Evolutionary conservation across 2,329 filamentous ascomycete species (phyloP), one percentile per base, ranked within the genome.

Genomic region (Capronia americana): DNA sequence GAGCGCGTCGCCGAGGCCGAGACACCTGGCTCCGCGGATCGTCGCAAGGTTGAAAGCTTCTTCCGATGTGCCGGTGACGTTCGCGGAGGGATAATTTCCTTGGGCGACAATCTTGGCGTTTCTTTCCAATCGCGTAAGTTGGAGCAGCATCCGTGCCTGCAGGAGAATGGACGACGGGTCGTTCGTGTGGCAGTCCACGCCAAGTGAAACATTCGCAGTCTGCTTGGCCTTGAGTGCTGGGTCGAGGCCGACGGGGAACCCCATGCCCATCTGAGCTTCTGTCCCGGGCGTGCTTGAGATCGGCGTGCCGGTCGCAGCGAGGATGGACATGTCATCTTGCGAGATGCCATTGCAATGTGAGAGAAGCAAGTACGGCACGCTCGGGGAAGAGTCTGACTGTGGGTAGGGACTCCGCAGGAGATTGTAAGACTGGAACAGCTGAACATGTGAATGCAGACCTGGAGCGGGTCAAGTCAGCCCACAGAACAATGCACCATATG

Each of bases 1-100:
- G 26, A 84, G 75, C 53, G 79, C 70, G 10, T 77, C 71, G 23
- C 77, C 76, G 77, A 84, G 76, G 1, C 79, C 76, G 3, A 79
- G 73, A 0, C 81, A 81, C 62, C 77, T 73, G 0, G 82, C 82
- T 0, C 82, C 82, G 1, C 76, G 74, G n/a, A 85, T 77, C 0
- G 83, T 85, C 0, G 76, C 82, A 5, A 85, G 77, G 67, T 85
- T 84, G 72, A 83, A 85, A 2, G 77, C 81, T 46, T 83, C 77
- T 53, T 81, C 77, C 0, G 78, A 79, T 0, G 74, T 75, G 32
- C 77, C 72, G 26, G 74, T 76, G 0, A 76, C 55, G 68, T 72
- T 3, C 61, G 64, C 1, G 20, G 56, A 46, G n/a, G 74, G 74
- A 38, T 74, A 72, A 55, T 73, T 69, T 0, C 72, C 71, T 10